A percentile compares a stretch with the other conserved stretches of the same genome.
These are phyloP conservation scores for Venturia nashicola DNA, from an alignment of 2,329 filamentous ascomycete species.

Conservation along the genomic window DNA sequence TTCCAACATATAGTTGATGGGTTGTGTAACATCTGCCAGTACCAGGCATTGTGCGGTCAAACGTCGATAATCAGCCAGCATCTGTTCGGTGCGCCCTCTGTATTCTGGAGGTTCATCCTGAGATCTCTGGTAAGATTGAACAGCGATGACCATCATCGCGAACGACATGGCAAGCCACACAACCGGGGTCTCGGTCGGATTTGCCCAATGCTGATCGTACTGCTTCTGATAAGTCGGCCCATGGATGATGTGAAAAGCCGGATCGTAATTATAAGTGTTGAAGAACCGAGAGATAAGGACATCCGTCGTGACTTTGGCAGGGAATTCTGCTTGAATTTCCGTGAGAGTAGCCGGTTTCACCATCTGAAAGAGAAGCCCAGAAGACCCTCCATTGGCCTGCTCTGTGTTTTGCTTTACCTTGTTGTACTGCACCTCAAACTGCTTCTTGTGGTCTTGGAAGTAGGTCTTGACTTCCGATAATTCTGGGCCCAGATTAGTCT, in stretches of 20 bases:
- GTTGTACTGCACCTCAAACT: conserved; percentile 70
- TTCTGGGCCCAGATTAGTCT: conserved; percentile 31
- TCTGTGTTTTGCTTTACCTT: conserved; percentile 56
- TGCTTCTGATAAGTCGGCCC: conserved; percentile 73
- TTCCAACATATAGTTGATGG: conserved; percentile 64
- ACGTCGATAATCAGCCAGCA: conserved; percentile 47
- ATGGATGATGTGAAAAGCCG: conserved; percentile 43
- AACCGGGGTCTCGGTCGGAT: conserved; percentile 58
- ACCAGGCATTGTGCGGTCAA: conserved; percentile 69
- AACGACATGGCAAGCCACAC: conserved; percentile 73
- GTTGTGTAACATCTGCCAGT: conserved; percentile 64
- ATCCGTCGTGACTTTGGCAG: conserved; percentile 70
- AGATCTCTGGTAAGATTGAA: conserved; percentile 68
- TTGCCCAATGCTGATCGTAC: conserved; percentile 57
- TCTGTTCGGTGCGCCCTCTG: conserved; percentile 46
- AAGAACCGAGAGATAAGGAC: conserved; percentile 82
- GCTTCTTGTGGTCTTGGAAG: conserved; percentile 75
- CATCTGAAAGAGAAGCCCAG: conserved; percentile 67
- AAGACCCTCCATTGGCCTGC: conserved; percentile 38
- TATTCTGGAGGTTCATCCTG: conserved; percentile 72
- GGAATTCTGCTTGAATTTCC: conserved; percentile 70
- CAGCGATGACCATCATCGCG: conserved; percentile 61
- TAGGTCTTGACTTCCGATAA: conserved; percentile 87
- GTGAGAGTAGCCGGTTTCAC: conserved; percentile 55
- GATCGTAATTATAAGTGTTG: conserved; percentile 66